Percentiles rank a stretch among this genome's conserved stretches.
phyloP scores from a whole-genome alignment of 345 rosid species.

The Geranium rotundifolium region DNA sequence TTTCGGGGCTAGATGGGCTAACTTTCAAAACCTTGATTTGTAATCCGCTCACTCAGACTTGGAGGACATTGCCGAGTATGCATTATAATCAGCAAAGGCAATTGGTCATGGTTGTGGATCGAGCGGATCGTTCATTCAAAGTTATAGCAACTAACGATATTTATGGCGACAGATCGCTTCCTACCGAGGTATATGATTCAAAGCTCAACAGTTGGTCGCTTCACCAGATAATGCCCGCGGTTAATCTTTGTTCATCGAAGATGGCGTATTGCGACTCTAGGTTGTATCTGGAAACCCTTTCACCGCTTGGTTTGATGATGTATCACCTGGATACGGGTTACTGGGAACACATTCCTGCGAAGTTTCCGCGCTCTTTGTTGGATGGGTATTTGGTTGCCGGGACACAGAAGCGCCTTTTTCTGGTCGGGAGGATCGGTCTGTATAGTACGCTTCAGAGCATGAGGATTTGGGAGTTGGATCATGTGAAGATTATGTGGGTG shows the following conservation, averaged over 20 bases:
- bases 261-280: constrained; percentile 93
- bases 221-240: constrained; percentile 94
- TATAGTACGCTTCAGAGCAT: constrained; percentile 89
- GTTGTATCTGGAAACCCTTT: constrained; percentile 82
- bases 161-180: constrained; percentile 73
- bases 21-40: constrained; percentile 75
- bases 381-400: constrained; percentile 97
- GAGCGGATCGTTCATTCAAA: constrained; percentile 63
- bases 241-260: constrained; percentile 91
- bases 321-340: constrained; percentile 63
- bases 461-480: constrained; percentile 97
- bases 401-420: constrained; percentile 73
- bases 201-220: constrained; percentile 60
- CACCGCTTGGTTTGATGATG: constrained; percentile 95
- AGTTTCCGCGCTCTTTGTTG: constrained; percentile 79
- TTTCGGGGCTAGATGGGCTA: constrained; percentile 82
- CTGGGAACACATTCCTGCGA: constrained; percentile 94
- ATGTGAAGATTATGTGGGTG: constrained; percentile 62
- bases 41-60: constrained; percentile 78
- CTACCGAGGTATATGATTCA: constrained; percentile 89
- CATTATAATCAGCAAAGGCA: constrained; percentile 81
- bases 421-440: constrained; percentile 90
- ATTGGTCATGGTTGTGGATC: constrained; percentile 76
- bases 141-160: constrained; percentile 87
- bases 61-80: constrained; percentile 79